Base-by-base conservation (phyloP, 257 asterid species). In the Pogostemon cablin region DNA sequence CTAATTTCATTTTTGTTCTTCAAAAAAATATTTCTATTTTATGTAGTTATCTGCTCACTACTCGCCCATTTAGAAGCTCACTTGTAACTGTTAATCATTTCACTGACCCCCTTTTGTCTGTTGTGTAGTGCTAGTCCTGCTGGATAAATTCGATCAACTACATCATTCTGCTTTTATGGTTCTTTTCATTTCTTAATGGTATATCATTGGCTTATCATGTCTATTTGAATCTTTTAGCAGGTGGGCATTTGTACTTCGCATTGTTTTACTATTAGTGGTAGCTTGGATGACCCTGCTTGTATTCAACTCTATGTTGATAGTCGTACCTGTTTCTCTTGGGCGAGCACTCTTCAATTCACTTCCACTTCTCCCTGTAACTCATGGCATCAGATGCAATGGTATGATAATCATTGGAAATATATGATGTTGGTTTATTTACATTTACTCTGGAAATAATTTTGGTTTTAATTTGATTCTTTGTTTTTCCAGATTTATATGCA, bases 321-420 rank as follows among this genome's bases (percentile, higher is more conserved):
- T 91, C 75, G 85, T 91, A 58, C 99, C 99, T 5, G 78, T 93
- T 69, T 86, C 99, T 81, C 91, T 91, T 63, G 99, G 98, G 40
- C 86, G 98, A 10, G 64, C 88, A 6, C 88, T 93, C 70, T 93
- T 87, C 82, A 85, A 82, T 83, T 81, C 82, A 62, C 87, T 93
- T 58, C 99, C 99, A 5, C 89, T 86, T 83, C 91, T 93, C 73
- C 98, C 99, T 58, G 78, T 88, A 60, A 87, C 96, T 11, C 99
- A 91, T 46, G 98, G 99, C 73, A 88, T 89, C 74, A 93, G 90
- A 78, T 93, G 98, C 89, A 93, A 93, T 62, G 98, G 99, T 91
- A 86, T 77, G 74, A 17, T 63, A 41, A 59, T 69, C 37, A 49
- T 57, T 25, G 32, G 32, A 25, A 32, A 47, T 65, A 71, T 4